phyloP scores from a whole-genome alignment of 2,329 filamentous ascomycete genomes.

The Xylogone sp. region DNA sequence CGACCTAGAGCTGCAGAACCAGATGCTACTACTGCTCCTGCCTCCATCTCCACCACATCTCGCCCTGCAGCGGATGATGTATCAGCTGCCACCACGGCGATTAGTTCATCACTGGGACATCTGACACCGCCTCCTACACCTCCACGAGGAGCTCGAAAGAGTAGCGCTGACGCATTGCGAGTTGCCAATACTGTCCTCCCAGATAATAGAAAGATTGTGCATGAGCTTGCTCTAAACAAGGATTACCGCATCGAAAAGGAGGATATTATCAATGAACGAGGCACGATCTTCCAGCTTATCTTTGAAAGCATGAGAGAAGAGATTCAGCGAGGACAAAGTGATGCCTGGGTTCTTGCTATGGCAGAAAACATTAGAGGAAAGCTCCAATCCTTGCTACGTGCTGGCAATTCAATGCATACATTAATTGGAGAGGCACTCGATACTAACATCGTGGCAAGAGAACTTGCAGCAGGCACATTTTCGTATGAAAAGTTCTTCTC shows the following conservation, averaged over 20 bases:
- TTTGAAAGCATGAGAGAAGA: slow-evolving; percentile 57
- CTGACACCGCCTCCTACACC: slow-evolving; percentile 52
- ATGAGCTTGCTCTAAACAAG: slow-evolving; percentile 76
- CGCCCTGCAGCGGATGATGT: slow-evolving; percentile 37
- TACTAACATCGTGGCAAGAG: slow-evolving; percentile 63
- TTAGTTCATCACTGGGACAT: slow-evolving; percentile 41
- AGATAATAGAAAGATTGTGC: slow-evolving; percentile 70
- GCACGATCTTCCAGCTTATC: slow-evolving; percentile 54
- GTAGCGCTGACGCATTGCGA: slow-evolving; percentile 24
- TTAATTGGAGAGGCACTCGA: slow-evolving; percentile 75
- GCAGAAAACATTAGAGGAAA: slow-evolving; percentile 69
- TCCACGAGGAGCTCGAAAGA: slow-evolving; percentile 18
- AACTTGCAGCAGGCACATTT: slow-evolving; percentile 69
- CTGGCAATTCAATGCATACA: slow-evolving; percentile 68
- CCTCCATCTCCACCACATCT: neutral
- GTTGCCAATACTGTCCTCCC: slow-evolving; percentile 51
- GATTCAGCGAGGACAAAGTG: slow-evolving; percentile 61
- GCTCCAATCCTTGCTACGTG: slow-evolving; percentile 66
- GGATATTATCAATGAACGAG: slow-evolving; percentile 55
- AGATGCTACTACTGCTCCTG: slow-evolving; percentile 25
- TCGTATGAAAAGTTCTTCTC: slow-evolving; percentile 78
- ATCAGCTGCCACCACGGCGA: slow-evolving; percentile 34
- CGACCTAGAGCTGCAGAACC: slow-evolving; percentile 56
- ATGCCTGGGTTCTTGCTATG: slow-evolving; percentile 66
- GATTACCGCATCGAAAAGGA: slow-evolving; percentile 68